Conservation (phyloP, 2,329 filamentous ascomycete genomes). For the Achaetomium macrosporum region DNA sequence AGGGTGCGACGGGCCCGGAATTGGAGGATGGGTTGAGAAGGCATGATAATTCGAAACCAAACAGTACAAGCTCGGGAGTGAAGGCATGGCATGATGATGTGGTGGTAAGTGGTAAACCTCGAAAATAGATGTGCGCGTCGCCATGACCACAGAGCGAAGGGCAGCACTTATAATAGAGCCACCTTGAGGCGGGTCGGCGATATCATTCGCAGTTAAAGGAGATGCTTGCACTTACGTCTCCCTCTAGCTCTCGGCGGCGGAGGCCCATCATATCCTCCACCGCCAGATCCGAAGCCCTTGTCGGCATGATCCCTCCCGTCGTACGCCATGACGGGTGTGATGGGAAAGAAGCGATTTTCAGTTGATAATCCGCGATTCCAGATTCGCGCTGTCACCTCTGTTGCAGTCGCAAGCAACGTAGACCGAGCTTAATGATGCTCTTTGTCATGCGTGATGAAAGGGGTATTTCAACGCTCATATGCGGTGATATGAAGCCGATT, state of each 20-base stretch:
- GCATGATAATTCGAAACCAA: no score
- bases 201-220: not conserved
- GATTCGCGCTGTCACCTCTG: not conserved
- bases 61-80: not conserved
- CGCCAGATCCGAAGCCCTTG: slow-evolving; percentile 15
- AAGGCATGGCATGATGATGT: not conserved
- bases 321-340: slow-evolving; percentile 19
- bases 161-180: not conserved
- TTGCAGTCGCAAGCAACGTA: not conserved
- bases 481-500: no score
- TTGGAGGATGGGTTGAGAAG: no score
- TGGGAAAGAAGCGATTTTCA: not conserved
- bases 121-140: no score
- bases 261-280: slow-evolving; percentile 20
- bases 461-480: no score
- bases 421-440: not conserved
- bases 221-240: slow-evolving; percentile 22
- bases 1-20: no score
- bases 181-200: no score
- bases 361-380: not conserved
- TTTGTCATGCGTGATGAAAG: slow-evolving; percentile 1
- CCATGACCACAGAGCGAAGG: not conserved
- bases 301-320: slow-evolving; percentile 21
- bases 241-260: slow-evolving; percentile 21
- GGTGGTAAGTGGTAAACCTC: no score